Percentiles rank a stretch among this genome's conserved stretches.
These are phyloP conservation scores for Lepraria neglecta DNA, from an alignment of 495 filamentous ascomycete genomes.

Conservation along the genomic window DNA sequence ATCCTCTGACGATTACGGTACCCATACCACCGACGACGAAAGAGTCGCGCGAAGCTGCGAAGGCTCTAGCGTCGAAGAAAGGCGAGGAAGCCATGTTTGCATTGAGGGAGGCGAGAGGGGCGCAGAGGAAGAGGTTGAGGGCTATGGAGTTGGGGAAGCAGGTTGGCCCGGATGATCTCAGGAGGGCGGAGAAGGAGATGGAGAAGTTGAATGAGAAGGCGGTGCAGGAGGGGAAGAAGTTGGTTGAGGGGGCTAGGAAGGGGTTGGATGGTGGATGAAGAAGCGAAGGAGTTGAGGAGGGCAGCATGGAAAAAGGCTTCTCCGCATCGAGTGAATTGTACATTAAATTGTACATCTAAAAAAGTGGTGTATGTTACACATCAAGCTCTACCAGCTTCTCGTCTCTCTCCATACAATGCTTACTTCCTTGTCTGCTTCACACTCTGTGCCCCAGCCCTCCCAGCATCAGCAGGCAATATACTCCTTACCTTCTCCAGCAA, in stretches of 20 bases:
- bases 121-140: constrained; percentile 25
- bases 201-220: constrained; percentile 28
- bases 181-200: constrained; percentile 27
- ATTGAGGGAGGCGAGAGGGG: constrained; percentile 24
- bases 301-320: background rate
- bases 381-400: background rate
- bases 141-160: constrained; percentile 28
- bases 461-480: constrained; percentile 15
- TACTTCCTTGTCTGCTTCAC: background rate
- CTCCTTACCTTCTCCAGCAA: constrained; percentile 42
- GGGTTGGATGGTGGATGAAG: constrained; percentile 27
- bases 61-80: constrained; percentile 17
- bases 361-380: background rate
- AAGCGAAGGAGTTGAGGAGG: constrained; percentile 15
- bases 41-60: constrained; percentile 46
- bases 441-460: background rate
- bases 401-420: background rate
- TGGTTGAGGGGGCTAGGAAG: constrained; percentile 30
- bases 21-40: constrained; percentile 37
- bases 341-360: background rate
- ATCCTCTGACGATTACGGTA: constrained; percentile 23
- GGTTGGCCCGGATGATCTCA: constrained; percentile 24
- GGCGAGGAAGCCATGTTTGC: constrained; percentile 27
- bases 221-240: constrained; percentile 17
- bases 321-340: too few relatives aligned